These are phyloP conservation scores for Closterium sp. DNA, from an alignment of 139 green algal genomes.

Conservation along the genomic window DNA sequence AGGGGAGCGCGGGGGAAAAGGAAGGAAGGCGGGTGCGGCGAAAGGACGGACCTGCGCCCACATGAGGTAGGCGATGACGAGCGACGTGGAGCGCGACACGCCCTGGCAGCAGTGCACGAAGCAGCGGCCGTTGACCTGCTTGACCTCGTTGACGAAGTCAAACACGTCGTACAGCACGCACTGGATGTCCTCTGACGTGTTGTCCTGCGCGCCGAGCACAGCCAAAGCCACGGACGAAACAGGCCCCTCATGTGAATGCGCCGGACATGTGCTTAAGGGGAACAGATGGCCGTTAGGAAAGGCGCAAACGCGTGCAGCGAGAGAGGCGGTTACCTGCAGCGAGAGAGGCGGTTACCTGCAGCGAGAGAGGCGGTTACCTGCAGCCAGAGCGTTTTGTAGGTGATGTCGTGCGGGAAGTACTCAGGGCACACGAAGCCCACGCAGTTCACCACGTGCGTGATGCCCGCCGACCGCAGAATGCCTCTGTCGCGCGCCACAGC, in stretches of 20 bases:
- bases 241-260: no score
- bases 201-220: constrained; percentile 62
- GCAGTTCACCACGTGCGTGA: constrained; percentile 97
- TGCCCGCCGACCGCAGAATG: constrained; percentile 66
- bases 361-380: constrained; percentile 60
- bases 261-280: no score
- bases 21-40: not conserved
- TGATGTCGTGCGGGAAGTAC: constrained; percentile 80
- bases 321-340: no score
- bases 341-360: no score
- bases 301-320: not conserved
- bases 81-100: constrained; percentile 80
- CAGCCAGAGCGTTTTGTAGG: constrained; percentile 86
- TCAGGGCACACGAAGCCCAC: constrained; percentile 85
- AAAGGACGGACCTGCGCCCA: constrained; percentile 58
- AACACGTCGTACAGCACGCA: constrained; percentile 91
- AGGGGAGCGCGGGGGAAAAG: not conserved
- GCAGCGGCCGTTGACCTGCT: constrained; percentile 60
- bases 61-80: constrained; percentile 95
- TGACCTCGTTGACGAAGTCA: constrained; percentile 86
- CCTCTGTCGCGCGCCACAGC: constrained; percentile 74
- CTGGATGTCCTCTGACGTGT: constrained; percentile 84
- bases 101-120: constrained; percentile 92
- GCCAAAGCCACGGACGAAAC: not conserved
- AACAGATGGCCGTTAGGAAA: no score